A percentile compares a stretch with the other conserved stretches of the same genome.
Evolutionary conservation across 2,329 filamentous ascomycete genomes (phyloP).

Genomic region (Fusarium euwallaceae): DNA sequence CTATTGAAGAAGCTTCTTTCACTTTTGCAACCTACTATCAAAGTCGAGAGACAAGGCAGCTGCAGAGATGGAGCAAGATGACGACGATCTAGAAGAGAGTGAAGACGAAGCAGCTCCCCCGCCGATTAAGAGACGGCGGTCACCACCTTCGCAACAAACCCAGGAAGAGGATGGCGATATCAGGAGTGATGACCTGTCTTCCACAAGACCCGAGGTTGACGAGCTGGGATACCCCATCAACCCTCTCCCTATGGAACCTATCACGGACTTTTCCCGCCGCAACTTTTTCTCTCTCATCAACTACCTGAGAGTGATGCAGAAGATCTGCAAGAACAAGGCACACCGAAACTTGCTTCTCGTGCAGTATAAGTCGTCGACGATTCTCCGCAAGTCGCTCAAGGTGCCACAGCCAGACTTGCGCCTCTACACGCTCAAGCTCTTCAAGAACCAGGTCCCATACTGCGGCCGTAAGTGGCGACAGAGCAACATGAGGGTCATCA

Average conservation of each 20-base stretch:
- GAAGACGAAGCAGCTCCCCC: constrained; percentile 87
- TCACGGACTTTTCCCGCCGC: constrained; percentile 91
- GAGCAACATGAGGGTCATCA: constrained; percentile 98
- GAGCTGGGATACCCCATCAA: constrained; percentile 86
- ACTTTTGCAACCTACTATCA: constrained; percentile 83
- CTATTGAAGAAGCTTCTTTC: constrained; percentile 80
- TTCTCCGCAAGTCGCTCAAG: constrained; percentile 90
- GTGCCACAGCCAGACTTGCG: constrained; percentile 89
- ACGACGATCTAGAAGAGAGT: constrained; percentile 61
- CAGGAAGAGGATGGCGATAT: constrained; percentile 43
- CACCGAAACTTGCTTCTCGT: constrained; percentile 95
- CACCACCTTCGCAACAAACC: constrained; percentile 55
- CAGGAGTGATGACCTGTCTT: constrained; percentile 52
- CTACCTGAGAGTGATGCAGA: constrained; percentile 95
- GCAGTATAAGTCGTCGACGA: constrained; percentile 93
- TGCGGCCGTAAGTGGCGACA: constrained; percentile 98
- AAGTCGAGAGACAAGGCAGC: constrained; percentile 56
- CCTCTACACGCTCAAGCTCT: constrained; percentile 95
- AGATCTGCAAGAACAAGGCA: constrained; percentile 95
- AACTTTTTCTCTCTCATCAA: constrained; percentile 98
- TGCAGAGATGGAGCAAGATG: constrained; percentile 53
- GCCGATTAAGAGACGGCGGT: constrained; percentile 76
- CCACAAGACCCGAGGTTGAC: constrained; percentile 75
- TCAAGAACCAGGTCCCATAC: constrained; percentile 98
- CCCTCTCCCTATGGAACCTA: constrained; percentile 78